Base-by-base conservation (phyloP, 345 rosid genomes). In the Capsella bursapastoris region DNA sequence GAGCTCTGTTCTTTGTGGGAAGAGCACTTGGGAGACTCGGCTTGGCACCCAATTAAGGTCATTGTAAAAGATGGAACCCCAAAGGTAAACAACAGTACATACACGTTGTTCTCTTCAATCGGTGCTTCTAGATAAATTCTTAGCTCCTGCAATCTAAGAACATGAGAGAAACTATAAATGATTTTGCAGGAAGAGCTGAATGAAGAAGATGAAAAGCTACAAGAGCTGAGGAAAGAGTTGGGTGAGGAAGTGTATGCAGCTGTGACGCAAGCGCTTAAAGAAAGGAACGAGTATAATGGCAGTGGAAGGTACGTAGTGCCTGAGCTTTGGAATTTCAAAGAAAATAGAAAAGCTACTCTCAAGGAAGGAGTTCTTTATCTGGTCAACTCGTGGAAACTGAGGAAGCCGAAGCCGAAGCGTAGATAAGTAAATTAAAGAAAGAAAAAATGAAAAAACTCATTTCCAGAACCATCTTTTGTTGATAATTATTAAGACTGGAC, bases 291-390 rank as follows among this genome's bases (percentile, higher is more conserved):
- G 70, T 85, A 78, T 66, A 86, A 83, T 48, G 85, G 85, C 3
- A 90, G 89, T 35, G 88, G 85, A 32, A 80, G 88, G 63, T 88
- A 88, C 66, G 51, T 77, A 31, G 71, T 72, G 41, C 82, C 82
- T n/a, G 93, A 86, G 75, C 75, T 90, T 14, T 88, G 96, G 93
- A 82, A 86, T 70, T 80, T 67, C 49, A 58, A 8, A 29, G 79
- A 80, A 50, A 77, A 80, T 8, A 83, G 82, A 66, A 87, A 65
- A 70, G 90, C 96, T 0, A 64, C 82, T 29, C 61, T 86, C 49
- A 70, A 63, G 29, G 95, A 89, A 68, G 90, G 88, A 27, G 84
- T 68, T 27, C 28, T 28, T 15, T 62, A 32, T 69, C 70, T 79
- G 57, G 57, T 74, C 28, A 15, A 69, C n/a, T 27, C 49, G 72